Base-by-base conservation (phyloP, 176 grass and related monocot genomes). In the Zoysia japonica region DNA sequence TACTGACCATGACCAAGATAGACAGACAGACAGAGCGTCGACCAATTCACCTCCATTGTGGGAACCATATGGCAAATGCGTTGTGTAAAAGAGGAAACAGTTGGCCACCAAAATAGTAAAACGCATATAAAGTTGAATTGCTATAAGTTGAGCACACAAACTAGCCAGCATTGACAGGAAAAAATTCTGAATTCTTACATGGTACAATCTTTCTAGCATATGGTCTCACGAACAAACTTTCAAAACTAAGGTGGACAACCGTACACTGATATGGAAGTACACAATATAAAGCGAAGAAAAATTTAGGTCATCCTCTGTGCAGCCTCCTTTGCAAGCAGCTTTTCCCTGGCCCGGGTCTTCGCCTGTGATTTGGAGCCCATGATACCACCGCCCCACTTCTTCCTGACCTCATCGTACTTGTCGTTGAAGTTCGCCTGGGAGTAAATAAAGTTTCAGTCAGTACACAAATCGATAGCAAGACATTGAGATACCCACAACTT, bases 291-390 rank as follows among this genome's bases (percentile, higher is more conserved):
- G 52, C 16, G 51, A 73, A 16, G 73, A 52, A 11, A 37, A 2
- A 20, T 43, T 83, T 88, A 88, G 45, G 39, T 79, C 86, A 88
- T 78, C 68, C 86, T 36, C 86, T 88, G 86, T 0, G 86, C 80
- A 53, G 80, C 80, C 62, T 88, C 86, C 80, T 88, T 88, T 0
- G 80, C 86, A 2, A 88, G 76, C 14, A 88, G 51, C 69, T 83
- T 83, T 88, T 88, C 86, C 80, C 80, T 67, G 68, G 86, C 86
- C 75, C 78, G 78, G 80, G 80, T 88, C 7, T 88, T 88, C 4
- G 86, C 80, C 68, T 79, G 86, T 2, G 86, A 88, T 35, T 88
- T 88, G 37, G 86, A 88, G 74, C 80, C 80, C 86, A 88, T 88
- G 37, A 88, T 12, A 61, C 86, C 86, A 46, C 86, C 86, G 0